phyloP scores from a whole-genome alignment of 768 basidiomycete genomes.

The Melanogaster broomeanus region DNA sequence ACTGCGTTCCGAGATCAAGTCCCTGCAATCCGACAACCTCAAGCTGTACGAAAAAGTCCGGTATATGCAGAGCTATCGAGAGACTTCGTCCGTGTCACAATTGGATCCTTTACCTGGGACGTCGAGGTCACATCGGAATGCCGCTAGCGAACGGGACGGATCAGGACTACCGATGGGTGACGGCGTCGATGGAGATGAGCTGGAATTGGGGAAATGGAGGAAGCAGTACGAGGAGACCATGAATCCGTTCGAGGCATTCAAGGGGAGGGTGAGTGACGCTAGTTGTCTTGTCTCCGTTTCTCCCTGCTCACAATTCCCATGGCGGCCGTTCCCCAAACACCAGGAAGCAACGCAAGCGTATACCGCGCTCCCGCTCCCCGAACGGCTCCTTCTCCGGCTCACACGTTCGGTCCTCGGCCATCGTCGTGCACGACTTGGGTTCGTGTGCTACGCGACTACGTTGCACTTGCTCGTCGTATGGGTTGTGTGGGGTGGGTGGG shows the following conservation, averaged over 20 bases:
- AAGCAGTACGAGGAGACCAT: constrained; percentile 94
- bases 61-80: constrained; percentile 96
- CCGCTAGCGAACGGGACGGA: background rate
- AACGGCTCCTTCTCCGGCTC: constrained; percentile 82
- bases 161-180: constrained; percentile 25
- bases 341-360: constrained; percentile 98
- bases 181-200: constrained; percentile 41
- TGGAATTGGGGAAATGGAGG: constrained; percentile 87
- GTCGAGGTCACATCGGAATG: constrained; percentile 13
- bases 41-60: constrained; percentile 99
- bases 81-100: constrained; percentile 66
- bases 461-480: constrained; percentile 83
- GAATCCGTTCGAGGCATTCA: constrained; percentile 98
- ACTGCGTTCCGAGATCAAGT: constrained; percentile 89
- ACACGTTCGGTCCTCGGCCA: constrained; percentile 88
- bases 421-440: constrained; percentile 85
- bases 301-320: background rate
- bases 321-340: background rate
- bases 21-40: constrained; percentile 91
- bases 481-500: constrained; percentile 57
- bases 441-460: constrained; percentile 82
- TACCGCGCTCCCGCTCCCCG: constrained; percentile 86
- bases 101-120: constrained; percentile 64
- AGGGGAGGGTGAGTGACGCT: constrained; percentile 75
- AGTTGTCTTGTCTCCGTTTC: background rate